A percentile compares a stretch with the other conserved stretches of the same genome.
phyloP scores from a whole-genome alignment of 768 basidiomycete genomes.

The Leccinum fibrillosum region DNA sequence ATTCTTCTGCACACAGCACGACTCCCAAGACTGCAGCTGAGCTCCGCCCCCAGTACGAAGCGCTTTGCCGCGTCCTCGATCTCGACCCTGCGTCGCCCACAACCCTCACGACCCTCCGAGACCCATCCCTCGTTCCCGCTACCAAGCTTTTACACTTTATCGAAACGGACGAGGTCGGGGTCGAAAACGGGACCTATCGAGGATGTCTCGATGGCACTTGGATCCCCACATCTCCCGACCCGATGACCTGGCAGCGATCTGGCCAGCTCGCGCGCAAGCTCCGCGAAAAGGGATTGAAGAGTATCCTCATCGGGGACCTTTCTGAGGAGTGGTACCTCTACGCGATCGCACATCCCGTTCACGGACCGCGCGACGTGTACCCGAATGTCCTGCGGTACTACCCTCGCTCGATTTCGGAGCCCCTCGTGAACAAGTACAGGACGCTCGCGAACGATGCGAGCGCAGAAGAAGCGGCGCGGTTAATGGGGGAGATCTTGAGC shows the following conservation, averaged over 20 bases:
- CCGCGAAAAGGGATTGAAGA: conserved; percentile 53
- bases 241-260: conserved; percentile 66
- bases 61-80: conserved; percentile 53
- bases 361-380: conserved; percentile 46
- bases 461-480: conserved; percentile 39
- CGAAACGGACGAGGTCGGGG: conserved; percentile 52
- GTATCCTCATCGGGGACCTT: conserved; percentile 65
- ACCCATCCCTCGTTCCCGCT: conserved; percentile 47
- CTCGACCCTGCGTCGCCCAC: conserved; percentile 53
- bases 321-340: conserved; percentile 79
- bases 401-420: conserved; percentile 42
- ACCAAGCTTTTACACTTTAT: conserved; percentile 53
- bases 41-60: conserved; percentile 58
- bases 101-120: conserved; percentile 48
- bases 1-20: conserved; percentile 31
- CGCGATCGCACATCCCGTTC: conserved; percentile 62
- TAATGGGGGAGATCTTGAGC: conserved; percentile 60
- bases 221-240: conserved; percentile 49
- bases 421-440: conserved; percentile 45
- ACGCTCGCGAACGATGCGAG: conserved; percentile 39
- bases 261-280: conserved; percentile 57
- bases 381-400: conserved; percentile 63
- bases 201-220: conserved; percentile 61
- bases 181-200: conserved; percentile 61
- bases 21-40: conserved; percentile 60